Evolutionary conservation across 2,329 filamentous ascomycete species (phyloP).

Genomic region (Claviceps humidiphila): DNA sequence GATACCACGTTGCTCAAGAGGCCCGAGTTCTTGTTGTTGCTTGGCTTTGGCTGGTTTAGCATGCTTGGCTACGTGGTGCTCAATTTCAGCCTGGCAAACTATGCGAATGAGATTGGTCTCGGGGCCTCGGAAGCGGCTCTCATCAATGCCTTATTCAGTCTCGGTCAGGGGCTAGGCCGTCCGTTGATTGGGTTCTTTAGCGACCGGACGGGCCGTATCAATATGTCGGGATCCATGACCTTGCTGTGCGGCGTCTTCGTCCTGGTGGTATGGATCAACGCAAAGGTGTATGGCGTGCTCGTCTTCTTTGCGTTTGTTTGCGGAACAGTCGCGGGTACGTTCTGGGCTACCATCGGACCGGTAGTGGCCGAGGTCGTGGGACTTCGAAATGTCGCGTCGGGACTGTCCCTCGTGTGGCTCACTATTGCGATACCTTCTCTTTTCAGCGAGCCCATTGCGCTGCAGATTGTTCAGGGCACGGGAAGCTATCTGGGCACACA

Average conservation of each 20-base stretch:
- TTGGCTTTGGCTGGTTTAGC: constrained; percentile 56
- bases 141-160: constrained; percentile 60
- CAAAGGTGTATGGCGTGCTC: constrained; percentile 48
- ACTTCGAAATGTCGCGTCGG: constrained; percentile 52
- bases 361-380: constrained; percentile 65
- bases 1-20: constrained; percentile 48
- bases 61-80: constrained; percentile 64
- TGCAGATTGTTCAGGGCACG: constrained; percentile 34
- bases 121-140: constrained; percentile 53
- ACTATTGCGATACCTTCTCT: constrained; percentile 57
- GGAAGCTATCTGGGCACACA: constrained; percentile 39
- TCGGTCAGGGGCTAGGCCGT: constrained; percentile 53
- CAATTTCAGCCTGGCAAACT: constrained; percentile 65
- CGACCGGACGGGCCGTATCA: constrained; percentile 57
- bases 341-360: constrained; percentile 57
- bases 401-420: constrained; percentile 58
- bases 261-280: constrained; percentile 61
- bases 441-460: constrained; percentile 51
- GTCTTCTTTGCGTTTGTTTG: constrained; percentile 61
- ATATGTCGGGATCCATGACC: constrained; percentile 55
- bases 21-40: constrained; percentile 48
- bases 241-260: constrained; percentile 50
- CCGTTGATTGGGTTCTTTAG: constrained; percentile 61
- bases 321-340: constrained; percentile 56
- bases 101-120: constrained; percentile 55